phyloP scores from a whole-genome alignment of 345 rosid species.

The Citrus unshiu region DNA sequence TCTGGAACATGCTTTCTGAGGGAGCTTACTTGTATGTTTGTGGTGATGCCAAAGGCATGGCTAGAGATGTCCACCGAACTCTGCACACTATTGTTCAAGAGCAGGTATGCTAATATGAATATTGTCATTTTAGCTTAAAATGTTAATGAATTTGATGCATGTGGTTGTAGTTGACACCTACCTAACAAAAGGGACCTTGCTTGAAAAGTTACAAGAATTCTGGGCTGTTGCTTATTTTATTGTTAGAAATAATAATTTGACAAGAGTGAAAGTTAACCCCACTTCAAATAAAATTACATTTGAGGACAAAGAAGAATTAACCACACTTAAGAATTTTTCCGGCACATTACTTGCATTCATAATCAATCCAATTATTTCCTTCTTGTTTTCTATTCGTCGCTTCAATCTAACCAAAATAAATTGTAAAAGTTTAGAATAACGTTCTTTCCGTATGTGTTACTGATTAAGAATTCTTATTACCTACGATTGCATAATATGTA shows the following conservation, averaged over 20 bases:
- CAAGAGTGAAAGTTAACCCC: neutral
- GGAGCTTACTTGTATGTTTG: constrained; percentile 92
- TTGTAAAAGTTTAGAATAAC: too few relatives aligned
- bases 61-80: constrained; percentile 86
- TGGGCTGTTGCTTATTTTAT: neutral
- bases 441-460: too few relatives aligned
- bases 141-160: neutral
- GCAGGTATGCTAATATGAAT: constrained; percentile 50
- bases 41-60: constrained; percentile 99
- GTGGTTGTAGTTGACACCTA: neutral
- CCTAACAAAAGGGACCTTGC: neutral
- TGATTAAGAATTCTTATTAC: too few relatives aligned
- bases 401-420: too few relatives aligned
- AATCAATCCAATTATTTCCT: too few relatives aligned
- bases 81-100: constrained; percentile 81
- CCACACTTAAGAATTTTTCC: too few relatives aligned
- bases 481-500: too few relatives aligned
- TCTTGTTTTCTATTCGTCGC: too few relatives aligned
- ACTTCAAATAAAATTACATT: too few relatives aligned
- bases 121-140: neutral
- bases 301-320: too few relatives aligned
- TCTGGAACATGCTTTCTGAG: constrained; percentile 72
- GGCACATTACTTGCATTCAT: too few relatives aligned
- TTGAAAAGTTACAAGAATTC: neutral
- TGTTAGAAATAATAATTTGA: neutral